Evolutionary conservation across 2,329 filamentous ascomycete genomes (phyloP), one percentile per base, ranked within the genome.

Genomic region (Arachnomyces sp.): DNA sequence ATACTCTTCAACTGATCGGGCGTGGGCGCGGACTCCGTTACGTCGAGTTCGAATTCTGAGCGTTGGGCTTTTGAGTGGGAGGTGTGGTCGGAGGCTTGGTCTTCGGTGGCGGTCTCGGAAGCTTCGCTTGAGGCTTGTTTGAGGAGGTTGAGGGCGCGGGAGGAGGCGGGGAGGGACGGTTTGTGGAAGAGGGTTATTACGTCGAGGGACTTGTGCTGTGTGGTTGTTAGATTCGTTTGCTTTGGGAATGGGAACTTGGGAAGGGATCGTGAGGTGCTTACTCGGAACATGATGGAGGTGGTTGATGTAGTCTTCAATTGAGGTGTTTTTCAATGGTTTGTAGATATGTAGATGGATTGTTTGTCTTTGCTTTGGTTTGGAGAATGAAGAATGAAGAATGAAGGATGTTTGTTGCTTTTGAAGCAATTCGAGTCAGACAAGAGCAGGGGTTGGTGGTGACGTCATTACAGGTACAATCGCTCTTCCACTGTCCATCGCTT

Each of bases 101-200:
- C 84, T 57, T 81, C 70, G 2, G 84, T 86, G 7, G 86, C 78
- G 15, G 75, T 72, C 44, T 79, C 71, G 25, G 76, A 63, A 9
- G 85, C 79, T 35, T 77, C 78, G 35, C 82, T 81, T 17, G 84
- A 84, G 25, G 79, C 75, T 65, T 90, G 81, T 68, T 92, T 93
- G 45, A 96, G 77, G 39, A 94, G 68, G 31, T 77, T 81, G 46
- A 82, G 77, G 25, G 83, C 82, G 44, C 82, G 79, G 37, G 77
- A 71, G 3, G 89, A 95, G 48, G 82, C 73, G 15, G 82, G 76
- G 39, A 77, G 76, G 53, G 73, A 75, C 43, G 90, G 77, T 64
- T 85, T 84, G 76, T 95, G 89, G 74, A 96, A 98, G 71, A 98
- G 81, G 46, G 90, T 96, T 60, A 96, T 79, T 51, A 94, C 85